phyloP scores from a whole-genome alignment of 2,329 filamentous ascomycete genomes.

The Fusarium neocosmosporiellum region DNA sequence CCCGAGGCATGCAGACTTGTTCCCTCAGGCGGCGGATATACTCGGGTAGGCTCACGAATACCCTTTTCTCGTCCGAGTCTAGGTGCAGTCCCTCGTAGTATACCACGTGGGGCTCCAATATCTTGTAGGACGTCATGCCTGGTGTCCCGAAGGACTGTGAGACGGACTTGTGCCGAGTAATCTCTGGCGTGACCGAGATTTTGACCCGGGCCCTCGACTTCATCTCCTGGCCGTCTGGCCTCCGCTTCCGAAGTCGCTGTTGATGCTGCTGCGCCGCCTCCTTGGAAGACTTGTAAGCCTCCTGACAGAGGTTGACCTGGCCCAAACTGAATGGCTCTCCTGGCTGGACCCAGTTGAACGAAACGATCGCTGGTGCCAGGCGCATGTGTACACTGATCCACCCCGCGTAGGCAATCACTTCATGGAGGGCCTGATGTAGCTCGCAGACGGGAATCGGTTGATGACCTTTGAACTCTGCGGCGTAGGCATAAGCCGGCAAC shows the following conservation, averaged over 20 bases:
- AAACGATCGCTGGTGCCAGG: constrained; percentile 38
- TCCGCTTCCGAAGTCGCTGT: neutral
- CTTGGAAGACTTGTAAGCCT: constrained; percentile 30
- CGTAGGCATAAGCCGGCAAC: constrained; percentile 38
- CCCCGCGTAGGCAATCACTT: constrained; percentile 45
- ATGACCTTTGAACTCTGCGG: constrained; percentile 18
- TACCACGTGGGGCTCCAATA: constrained; percentile 43
- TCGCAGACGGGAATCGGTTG: constrained; percentile 6
- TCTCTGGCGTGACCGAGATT: constrained; percentile 44
- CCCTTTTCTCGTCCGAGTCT: constrained; percentile 35
- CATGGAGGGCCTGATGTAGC: constrained; percentile 44
- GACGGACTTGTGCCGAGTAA: constrained; percentile 37
- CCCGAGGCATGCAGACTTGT: constrained; percentile 18
- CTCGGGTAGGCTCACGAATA: constrained; percentile 31
- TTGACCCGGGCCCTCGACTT: constrained; percentile 44
- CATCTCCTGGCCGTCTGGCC: neutral
- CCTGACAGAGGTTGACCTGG: constrained; percentile 37
- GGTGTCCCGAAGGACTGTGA: neutral
- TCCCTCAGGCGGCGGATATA: constrained; percentile 35
- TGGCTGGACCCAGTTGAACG: constrained; percentile 44
- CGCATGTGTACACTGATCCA: constrained; percentile 46
- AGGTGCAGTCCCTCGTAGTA: constrained; percentile 44
- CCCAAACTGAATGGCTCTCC: constrained; percentile 40
- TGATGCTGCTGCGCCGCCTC: constrained; percentile 12
- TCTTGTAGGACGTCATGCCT: constrained; percentile 32